Evolutionary conservation across 2,329 filamentous ascomycete genomes (phyloP).

Genomic region (Zopfia rhizophila): DNA sequence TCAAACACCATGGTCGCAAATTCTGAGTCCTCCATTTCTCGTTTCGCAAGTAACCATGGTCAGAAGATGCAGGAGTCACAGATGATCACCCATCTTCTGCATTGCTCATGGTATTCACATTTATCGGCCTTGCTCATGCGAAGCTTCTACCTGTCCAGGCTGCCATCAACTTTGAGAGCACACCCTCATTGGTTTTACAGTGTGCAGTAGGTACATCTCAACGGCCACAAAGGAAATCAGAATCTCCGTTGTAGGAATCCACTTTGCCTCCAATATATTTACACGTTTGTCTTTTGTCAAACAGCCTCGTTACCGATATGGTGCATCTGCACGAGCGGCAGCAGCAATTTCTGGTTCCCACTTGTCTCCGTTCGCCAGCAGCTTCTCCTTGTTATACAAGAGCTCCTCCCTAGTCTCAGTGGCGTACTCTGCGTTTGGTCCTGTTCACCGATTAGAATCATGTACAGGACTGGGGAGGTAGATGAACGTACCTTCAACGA

Average conservation of each 20-base stretch:
- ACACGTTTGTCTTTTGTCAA: constrained; percentile 33
- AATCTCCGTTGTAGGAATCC: neutral
- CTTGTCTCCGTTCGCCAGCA: constrained; percentile 75
- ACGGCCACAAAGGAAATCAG: constrained; percentile 8
- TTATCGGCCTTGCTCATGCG: too few species aligned
- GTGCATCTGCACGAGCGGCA: constrained; percentile 89
- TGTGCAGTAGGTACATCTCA: too few species aligned
- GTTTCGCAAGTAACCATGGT: too few species aligned
- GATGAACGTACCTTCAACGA: constrained; percentile 71
- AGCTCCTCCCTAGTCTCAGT: constrained; percentile 89
- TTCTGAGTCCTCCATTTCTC: too few species aligned
- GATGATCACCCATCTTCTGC: too few species aligned
- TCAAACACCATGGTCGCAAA: too few species aligned
- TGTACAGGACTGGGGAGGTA: too few species aligned
- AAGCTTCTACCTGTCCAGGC: too few species aligned
- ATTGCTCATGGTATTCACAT: too few species aligned
- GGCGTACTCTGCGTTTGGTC: constrained; percentile 78
- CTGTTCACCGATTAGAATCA: constrained; percentile 46
- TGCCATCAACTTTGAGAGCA: too few species aligned
- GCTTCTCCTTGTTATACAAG: constrained; percentile 97
- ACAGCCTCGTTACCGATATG: constrained; percentile 64
- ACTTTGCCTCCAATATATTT: constrained; percentile 40
- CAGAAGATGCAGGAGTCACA: too few species aligned
- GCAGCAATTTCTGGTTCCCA: constrained; percentile 98
- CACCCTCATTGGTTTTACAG: too few species aligned